Conservation (phyloP, 169 alveolate genomes). For the Plasmodium vinckei region DNA sequence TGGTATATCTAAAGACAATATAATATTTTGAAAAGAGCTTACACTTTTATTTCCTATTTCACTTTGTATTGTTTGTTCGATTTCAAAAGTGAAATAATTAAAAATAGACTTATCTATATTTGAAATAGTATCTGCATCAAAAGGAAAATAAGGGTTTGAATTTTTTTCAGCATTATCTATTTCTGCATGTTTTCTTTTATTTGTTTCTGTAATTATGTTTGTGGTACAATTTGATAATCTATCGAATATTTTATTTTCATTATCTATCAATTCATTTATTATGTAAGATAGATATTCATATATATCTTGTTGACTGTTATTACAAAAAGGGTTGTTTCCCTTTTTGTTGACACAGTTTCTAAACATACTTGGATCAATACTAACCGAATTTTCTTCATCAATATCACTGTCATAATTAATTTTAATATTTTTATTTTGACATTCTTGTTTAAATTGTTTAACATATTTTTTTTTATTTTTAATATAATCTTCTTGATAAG, state of each 20-base stretch:
- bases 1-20: constrained; percentile 55
- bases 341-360: constrained; percentile 47
- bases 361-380: constrained; percentile 61
- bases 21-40: constrained; percentile 59
- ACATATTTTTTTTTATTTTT: constrained; percentile 47
- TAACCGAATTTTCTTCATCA: constrained; percentile 55
- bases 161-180: constrained; percentile 4
- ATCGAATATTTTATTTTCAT: constrained; percentile 44
- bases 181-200: constrained; percentile 5
- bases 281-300: constrained; percentile 41
- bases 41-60: constrained; percentile 12
- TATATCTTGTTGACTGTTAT: constrained; percentile 66
- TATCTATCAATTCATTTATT: constrained; percentile 39
- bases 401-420: constrained; percentile 58
- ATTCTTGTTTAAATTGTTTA: constrained; percentile 45
- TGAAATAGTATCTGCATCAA: neutral
- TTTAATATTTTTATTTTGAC: constrained; percentile 21
- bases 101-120: constrained; percentile 26
- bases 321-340: constrained; percentile 24
- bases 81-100: constrained; percentile 58
- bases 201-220: constrained; percentile 4
- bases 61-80: constrained; percentile 47
- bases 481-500: constrained; percentile 38
- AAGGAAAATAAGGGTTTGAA: neutral
- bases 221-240: constrained; percentile 3